Conservation (phyloP, 139 green algal species). For the Desmodesmus armatus region DNA sequence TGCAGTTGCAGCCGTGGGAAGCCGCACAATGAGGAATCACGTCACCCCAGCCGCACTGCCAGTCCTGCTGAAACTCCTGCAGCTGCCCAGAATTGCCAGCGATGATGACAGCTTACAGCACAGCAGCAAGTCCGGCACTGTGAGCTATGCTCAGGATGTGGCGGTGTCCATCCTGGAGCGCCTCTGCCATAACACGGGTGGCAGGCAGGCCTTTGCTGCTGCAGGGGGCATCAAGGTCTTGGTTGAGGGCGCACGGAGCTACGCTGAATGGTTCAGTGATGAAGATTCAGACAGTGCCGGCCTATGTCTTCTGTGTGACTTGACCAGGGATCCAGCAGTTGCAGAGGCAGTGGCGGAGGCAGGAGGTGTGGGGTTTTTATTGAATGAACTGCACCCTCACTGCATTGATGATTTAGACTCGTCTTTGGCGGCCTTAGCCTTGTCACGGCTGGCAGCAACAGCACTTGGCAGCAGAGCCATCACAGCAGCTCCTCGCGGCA, state of each 20-base stretch:
- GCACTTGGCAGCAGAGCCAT: neutral
- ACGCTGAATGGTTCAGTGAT: neutral
- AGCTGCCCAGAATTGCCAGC: neutral
- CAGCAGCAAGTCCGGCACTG: neutral
- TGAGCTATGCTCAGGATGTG: neutral
- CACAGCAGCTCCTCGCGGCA: neutral
- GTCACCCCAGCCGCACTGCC: neutral
- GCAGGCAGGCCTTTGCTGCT: neutral
- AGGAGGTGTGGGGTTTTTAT: neutral
- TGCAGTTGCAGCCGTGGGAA: neutral
- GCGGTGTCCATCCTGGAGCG: neutral
- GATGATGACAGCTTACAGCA: neutral
- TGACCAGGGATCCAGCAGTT: neutral
- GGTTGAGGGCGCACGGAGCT: neutral
- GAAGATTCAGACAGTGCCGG: neutral
- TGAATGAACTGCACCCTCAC: neutral
- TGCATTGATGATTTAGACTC: neutral
- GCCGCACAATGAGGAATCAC: neutral
- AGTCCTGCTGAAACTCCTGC: neutral
- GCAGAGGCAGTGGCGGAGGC: neutral
- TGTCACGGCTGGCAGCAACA: neutral
- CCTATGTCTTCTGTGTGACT: neutral
- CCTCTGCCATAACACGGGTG: neutral
- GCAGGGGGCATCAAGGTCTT: neutral
- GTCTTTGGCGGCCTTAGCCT: neutral